phyloP scores from a whole-genome alignment of 352 stramenopile species.

The Pythium phragmitis region DNA sequence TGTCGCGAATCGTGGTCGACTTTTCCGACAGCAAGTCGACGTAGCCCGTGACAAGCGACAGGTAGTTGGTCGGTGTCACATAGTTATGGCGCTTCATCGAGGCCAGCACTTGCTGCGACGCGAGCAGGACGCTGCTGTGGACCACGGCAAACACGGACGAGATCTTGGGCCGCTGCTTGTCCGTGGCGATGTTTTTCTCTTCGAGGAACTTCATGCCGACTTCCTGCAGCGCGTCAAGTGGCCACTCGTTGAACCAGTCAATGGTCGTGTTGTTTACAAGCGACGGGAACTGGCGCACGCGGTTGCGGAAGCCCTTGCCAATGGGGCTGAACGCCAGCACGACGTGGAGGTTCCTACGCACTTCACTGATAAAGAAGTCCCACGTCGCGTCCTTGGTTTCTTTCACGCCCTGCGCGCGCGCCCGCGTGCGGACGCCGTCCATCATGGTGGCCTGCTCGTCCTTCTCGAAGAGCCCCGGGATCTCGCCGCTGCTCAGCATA shows the following conservation, averaged over 20 bases:
- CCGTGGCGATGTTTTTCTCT: constrained; percentile 77
- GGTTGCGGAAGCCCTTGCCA: constrained; percentile 82
- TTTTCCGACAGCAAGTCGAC: constrained; percentile 81
- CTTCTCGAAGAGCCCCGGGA: constrained; percentile 91
- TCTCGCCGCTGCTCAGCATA: constrained; percentile 89
- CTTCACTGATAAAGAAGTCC: constrained; percentile 92
- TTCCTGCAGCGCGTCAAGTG: constrained; percentile 89
- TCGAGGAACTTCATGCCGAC: constrained; percentile 93
- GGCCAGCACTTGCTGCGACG: constrained; percentile 78
- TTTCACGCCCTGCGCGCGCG: constrained; percentile 68
- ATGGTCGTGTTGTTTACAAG: constrained; percentile 95
- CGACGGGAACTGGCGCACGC: constrained; percentile 90
- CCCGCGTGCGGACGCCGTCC: constrained; percentile 75
- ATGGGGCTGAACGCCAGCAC: constrained; percentile 93
- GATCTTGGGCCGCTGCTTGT: constrained; percentile 79
- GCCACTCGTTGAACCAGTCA: constrained; percentile 94
- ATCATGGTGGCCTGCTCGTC: constrained; percentile 88
- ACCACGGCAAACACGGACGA: constrained; percentile 88
- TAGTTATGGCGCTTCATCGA: constrained; percentile 94
- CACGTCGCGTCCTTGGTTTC: constrained; percentile 91
- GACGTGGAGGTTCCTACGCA: constrained; percentile 90
- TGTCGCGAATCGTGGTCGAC: constrained; percentile 67
- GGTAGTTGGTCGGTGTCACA: constrained; percentile 92
- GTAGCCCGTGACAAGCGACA: constrained; percentile 92
- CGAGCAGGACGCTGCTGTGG: constrained; percentile 84